These are phyloP conservation scores for Zygnema circumcarinatum DNA, from an alignment of 139 green algal species.

Conservation along the genomic window DNA sequence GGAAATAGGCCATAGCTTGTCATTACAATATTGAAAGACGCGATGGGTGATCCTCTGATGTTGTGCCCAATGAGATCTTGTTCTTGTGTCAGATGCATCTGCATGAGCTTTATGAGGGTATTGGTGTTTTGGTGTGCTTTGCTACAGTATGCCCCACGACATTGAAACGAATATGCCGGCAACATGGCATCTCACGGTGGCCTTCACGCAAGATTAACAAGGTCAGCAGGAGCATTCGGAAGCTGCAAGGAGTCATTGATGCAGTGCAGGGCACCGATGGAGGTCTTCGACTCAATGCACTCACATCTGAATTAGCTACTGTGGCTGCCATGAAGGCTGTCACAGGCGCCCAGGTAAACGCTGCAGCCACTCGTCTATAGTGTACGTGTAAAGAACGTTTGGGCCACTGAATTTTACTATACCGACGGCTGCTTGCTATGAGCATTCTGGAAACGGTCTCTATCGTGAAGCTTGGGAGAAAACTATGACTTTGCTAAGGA, in stretches of 20 bases:
- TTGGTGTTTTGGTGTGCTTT: too few relatives aligned
- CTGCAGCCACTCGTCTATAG: neutral
- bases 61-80: too few relatives aligned
- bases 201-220: constrained; percentile 67
- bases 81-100: too few relatives aligned
- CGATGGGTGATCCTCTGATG: too few relatives aligned
- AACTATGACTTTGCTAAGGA: too few relatives aligned
- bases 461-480: too few relatives aligned
- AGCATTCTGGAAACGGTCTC: too few relatives aligned
- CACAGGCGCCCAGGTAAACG: constrained; percentile 35
- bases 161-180: constrained; percentile 69
- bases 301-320: constrained; percentile 37
- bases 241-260: constrained; percentile 60
- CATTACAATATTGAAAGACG: too few relatives aligned
- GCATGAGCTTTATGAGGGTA: too few relatives aligned
- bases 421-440: neutral
- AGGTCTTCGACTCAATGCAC: constrained; percentile 31
- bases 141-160: constrained; percentile 65
- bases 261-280: constrained; percentile 44
- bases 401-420: neutral
- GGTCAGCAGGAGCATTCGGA: constrained; percentile 39
- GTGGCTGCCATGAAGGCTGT: constrained; percentile 39
- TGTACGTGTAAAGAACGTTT: neutral
- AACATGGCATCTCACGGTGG: constrained; percentile 67
- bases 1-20: too few relatives aligned